A percentile compares a stretch with the other conserved stretches of the same genome.
Evolutionary conservation across 2,329 filamentous ascomycete genomes (phyloP).

Genomic region (Cordyceps cicadae): DNA sequence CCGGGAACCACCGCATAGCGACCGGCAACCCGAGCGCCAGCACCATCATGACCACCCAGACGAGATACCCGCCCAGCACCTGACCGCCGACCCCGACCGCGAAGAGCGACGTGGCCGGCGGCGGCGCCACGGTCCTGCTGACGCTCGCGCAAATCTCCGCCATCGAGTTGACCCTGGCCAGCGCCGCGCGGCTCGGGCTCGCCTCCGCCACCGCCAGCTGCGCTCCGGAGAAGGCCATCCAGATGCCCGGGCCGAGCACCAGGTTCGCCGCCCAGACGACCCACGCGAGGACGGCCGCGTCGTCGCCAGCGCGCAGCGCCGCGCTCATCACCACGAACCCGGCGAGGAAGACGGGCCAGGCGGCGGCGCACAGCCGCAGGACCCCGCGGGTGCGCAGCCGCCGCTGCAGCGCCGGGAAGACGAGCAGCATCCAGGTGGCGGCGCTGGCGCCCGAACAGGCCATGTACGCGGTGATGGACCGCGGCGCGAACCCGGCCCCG

Average conservation of each 20-base stretch:
- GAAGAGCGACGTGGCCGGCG: background rate
- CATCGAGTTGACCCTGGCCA: background rate
- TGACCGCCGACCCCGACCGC: background rate
- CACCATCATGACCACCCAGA: background rate
- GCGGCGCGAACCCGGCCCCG: conserved; percentile 54
- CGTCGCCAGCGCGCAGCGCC: conserved; percentile 18
- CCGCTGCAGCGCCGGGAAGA: conserved; percentile 60
- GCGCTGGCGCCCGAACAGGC: conserved; percentile 56
- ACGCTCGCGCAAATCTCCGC: background rate
- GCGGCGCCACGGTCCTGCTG: background rate
- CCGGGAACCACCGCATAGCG: background rate
- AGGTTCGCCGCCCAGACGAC: background rate
- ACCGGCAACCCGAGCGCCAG: background rate
- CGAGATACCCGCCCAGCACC: background rate
- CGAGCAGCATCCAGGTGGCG: conserved; percentile 60
- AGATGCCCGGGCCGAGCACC: background rate
- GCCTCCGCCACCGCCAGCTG: background rate
- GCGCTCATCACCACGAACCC: conserved; percentile 50
- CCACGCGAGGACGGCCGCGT: background rate
- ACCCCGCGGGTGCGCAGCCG: conserved; percentile 59
- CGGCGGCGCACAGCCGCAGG: conserved; percentile 42
- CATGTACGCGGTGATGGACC: conserved; percentile 59
- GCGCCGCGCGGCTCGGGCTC: background rate
- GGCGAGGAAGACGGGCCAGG: conserved; percentile 58
- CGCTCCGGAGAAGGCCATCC: background rate